Conservation (phyloP, 2,329 filamentous ascomycete genomes). For the Calonectria fujianensis region DNA sequence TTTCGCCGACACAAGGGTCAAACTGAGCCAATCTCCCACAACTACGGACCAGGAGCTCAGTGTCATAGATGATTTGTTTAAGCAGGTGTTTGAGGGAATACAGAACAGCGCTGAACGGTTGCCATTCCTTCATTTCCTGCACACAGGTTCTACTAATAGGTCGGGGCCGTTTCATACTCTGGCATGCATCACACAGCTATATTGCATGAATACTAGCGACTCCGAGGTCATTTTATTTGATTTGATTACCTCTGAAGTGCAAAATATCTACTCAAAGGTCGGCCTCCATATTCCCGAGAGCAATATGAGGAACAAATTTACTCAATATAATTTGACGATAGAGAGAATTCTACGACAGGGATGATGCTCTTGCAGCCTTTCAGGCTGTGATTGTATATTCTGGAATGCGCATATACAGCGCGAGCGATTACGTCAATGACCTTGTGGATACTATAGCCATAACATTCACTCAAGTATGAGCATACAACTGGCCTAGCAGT, state of each 20-base stretch:
- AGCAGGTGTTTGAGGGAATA: neutral
- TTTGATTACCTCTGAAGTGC: neutral
- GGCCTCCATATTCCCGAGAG: neutral
- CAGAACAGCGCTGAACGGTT: neutral
- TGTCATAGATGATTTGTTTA: neutral
- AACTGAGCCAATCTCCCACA: neutral
- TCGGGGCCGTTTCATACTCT: neutral
- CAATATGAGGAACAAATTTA: neutral
- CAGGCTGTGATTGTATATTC: conserved; percentile 4
- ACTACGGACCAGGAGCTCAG: neutral
- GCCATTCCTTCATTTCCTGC: conserved; percentile 1
- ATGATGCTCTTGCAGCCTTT: neutral
- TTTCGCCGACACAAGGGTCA: neutral
- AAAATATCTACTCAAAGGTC: conserved; percentile 4
- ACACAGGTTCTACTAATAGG: neutral
- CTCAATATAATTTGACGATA: neutral
- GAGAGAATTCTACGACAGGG: neutral
- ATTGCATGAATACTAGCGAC: neutral
- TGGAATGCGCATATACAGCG: conserved; percentile 11
- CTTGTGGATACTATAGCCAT: conserved; percentile 22
- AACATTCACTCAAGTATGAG: conserved; percentile 4
- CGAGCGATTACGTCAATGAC: neutral
- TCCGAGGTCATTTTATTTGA: neutral
- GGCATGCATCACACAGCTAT: neutral
- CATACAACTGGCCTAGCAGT: too few relatives aligned